Evolutionary conservation across 1,284 basidiomycete genomes (phyloP).

Genomic region (Cystobasidiaceae sp.): DNA sequence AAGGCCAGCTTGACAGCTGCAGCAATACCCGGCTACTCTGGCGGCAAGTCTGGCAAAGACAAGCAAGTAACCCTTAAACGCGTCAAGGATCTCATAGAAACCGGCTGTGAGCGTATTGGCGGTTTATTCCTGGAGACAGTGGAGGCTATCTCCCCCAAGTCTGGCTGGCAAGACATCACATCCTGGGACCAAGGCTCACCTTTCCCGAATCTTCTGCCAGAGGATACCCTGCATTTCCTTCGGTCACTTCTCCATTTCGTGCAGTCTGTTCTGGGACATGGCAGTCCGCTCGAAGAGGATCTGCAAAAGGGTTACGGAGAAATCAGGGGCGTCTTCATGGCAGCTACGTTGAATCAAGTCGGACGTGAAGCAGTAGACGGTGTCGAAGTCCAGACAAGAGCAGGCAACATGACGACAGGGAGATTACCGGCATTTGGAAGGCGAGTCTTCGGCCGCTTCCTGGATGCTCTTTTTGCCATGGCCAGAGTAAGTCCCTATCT

Average conservation of each 20-base stretch:
- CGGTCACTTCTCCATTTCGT: conserved; percentile 1
- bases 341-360: conserved; percentile 27
- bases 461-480: conserved; percentile 32
- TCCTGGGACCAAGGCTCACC: conserved; percentile 22
- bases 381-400: conserved; percentile 26
- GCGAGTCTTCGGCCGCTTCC: conserved; percentile 23
- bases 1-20: neutral
- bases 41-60: conserved; percentile 16
- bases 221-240: conserved; percentile 1
- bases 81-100: conserved; percentile 20
- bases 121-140: conserved; percentile 16
- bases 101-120: conserved; percentile 8
- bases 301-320: conserved; percentile 31
- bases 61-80: conserved; percentile 15
- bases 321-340: conserved; percentile 22
- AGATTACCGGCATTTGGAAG: conserved; percentile 14
- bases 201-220: conserved; percentile 14
- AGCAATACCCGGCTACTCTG: neutral
- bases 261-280: conserved; percentile 11
- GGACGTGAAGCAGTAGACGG: conserved; percentile 27
- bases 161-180: conserved; percentile 23
- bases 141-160: conserved; percentile 17
- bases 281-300: conserved; percentile 8
- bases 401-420: neutral
- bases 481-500: conserved; percentile 5